Base-by-base conservation (phyloP, 768 basidiomycete genomes). In the Kwoniella europaea region DNA sequence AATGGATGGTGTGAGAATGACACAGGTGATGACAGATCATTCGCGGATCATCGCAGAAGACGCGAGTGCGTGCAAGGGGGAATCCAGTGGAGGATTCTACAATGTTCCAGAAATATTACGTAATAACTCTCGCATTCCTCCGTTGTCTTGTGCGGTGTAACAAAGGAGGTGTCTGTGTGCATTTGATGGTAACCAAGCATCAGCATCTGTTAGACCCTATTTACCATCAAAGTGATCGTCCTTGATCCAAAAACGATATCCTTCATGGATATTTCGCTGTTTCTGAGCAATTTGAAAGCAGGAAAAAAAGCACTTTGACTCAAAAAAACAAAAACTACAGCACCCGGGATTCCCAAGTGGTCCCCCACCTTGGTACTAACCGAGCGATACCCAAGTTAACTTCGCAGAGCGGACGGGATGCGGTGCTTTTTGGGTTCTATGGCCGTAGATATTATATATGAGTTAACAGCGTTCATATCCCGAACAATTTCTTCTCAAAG, bases 1-100 rank as follows among this genome's bases (percentile, higher is more conserved):
- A 58, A 22, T 61, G 59, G 59, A 58, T 27, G 29, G 24, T n/a
- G 15, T 24, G 24, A 58, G 57, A 61, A 43, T 43, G 42, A 61
- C 35, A 61, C 42, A 2, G 59, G 16, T n/a, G 9, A 44, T 43
- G 54, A 55, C 15, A 55, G 18, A 55, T 20, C 24, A 55, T 15
- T 16, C 24, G 20, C 5, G 9, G 50, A 52, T 52, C 7, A 5
- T 52, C 15, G 5, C 5, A 24, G 59, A 61, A 61, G 59, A 61
- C 59, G 59, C 59, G 59, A 61, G 59, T 61, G 59, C 42, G 57
- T 59, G 46, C 10, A 4, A 50, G 4, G 46, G 10, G 18, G 18
- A 18, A 50, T 18, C 35, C 35, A 35, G 12, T 16, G 46, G 46
- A 50, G 12, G 13, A 50, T 50, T 50, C 46, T 50, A 50, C 46